Conservation (phyloP, 768 basidiomycete species). For the Kockovaella imperatae region DNA sequence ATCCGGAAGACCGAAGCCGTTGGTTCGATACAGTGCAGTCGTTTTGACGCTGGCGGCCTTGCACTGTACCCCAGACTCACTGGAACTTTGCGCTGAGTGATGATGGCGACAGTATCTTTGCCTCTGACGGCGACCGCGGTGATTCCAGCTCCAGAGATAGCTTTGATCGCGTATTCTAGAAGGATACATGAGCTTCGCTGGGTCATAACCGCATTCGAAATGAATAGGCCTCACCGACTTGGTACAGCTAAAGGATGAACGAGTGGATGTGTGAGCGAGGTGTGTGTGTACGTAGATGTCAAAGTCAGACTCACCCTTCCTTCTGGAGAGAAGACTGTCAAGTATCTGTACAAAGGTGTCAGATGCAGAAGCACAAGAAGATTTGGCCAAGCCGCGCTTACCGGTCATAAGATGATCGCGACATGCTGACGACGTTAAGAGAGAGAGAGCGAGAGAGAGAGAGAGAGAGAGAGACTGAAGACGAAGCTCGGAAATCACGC, state of each 20-base stretch:
- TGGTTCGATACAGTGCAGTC: neutral
- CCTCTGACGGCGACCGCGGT: conserved; percentile 88
- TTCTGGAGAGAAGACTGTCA: conserved; percentile 95
- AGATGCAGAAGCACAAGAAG: neutral
- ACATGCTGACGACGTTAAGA: conserved; percentile 73
- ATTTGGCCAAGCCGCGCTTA: conserved; percentile 32
- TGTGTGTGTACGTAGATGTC: no score
- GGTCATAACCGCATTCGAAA: neutral
- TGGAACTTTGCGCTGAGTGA: conserved; percentile 97
- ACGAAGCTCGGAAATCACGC: no score
- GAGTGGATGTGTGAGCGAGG: neutral
- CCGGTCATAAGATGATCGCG: conserved; percentile 90
- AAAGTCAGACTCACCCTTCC: conserved; percentile 54
- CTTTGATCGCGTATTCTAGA: conserved; percentile 98
- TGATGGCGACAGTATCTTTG: conserved; percentile 87
- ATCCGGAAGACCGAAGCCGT: neutral
- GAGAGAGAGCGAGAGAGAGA: no score
- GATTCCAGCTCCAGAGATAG: conserved; percentile 92
- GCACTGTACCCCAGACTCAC: no score
- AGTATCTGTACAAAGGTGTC: conserved; percentile 52
- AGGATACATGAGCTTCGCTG: neutral
- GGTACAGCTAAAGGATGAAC: conserved; percentile 62
- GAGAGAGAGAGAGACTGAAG: no score
- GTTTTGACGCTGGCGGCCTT: no score
- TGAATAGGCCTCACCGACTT: conserved; percentile 59